These are phyloP conservation scores for Quaeritorhiza haematococci DNA, from an alignment of 371 early-diverging fungal genomes.

Conservation along the genomic window DNA sequence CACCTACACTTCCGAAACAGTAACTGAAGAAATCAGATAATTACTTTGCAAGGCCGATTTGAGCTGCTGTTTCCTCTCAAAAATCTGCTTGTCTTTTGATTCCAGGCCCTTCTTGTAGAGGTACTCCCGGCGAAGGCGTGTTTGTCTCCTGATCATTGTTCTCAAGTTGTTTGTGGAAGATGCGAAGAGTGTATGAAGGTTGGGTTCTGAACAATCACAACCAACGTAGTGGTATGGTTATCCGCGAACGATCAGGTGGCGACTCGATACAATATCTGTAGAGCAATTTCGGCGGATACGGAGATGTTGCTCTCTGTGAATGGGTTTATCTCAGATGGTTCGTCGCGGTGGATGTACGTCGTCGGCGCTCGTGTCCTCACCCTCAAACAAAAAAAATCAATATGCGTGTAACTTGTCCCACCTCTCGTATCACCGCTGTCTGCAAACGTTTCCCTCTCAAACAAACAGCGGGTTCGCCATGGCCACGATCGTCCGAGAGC, in stretches of 20 bases:
- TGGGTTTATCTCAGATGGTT: too few relatives aligned
- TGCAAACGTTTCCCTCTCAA: not conserved
- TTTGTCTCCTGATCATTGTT: constrained; percentile 76
- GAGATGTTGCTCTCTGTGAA: too few relatives aligned
- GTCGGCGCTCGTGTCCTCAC: not conserved
- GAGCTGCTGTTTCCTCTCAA: constrained; percentile 87
- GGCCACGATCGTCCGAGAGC: constrained; percentile 9
- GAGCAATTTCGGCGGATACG: too few relatives aligned
- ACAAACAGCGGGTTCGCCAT: not conserved
- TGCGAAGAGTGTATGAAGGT: not conserved
- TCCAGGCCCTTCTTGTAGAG: constrained; percentile 93
- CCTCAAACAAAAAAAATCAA: constrained; percentile 6
- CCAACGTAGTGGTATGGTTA: not conserved
- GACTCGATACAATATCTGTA: too few relatives aligned
- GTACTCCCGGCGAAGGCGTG: constrained; percentile 85
- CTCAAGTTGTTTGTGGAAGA: too few relatives aligned
- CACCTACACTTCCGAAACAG: too few relatives aligned
- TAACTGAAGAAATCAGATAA: too few relatives aligned
- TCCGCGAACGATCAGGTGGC: not conserved
- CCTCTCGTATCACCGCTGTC: not conserved
- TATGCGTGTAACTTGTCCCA: not conserved
- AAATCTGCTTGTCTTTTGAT: constrained; percentile 79
- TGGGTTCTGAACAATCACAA: not conserved
- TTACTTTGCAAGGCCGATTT: constrained; percentile 85
- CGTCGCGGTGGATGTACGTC: not conserved